These are phyloP conservation scores for Solanum pimpinellifolium DNA, from an alignment of 257 asterid genomes.

Conservation along the genomic window DNA sequence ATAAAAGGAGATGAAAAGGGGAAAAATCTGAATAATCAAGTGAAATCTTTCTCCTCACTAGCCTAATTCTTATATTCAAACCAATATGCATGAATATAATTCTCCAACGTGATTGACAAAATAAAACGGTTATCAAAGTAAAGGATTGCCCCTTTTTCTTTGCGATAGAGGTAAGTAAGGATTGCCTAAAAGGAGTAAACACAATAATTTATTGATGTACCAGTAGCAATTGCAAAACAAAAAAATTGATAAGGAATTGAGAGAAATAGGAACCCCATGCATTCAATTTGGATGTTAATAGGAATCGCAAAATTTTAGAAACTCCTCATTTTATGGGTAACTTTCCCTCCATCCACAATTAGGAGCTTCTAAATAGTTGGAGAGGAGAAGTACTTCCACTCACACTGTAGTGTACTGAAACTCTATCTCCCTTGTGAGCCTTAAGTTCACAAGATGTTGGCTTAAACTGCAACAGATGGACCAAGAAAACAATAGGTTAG, in stretches of 20 bases:
- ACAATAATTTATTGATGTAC: background rate
- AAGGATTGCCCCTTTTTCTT: background rate
- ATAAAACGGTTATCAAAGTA: background rate
- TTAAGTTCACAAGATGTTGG: constrained; percentile 67
- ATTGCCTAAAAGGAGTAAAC: background rate
- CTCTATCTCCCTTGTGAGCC: constrained; percentile 87
- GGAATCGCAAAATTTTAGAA: background rate
- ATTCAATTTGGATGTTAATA: too few relatives aligned
- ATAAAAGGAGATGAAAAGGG: background rate
- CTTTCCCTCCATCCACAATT: background rate
- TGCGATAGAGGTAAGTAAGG: background rate
- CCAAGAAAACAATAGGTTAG: constrained; percentile 2
- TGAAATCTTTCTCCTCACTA: background rate
- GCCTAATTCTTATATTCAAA: background rate
- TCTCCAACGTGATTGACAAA: background rate
- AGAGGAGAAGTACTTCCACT: constrained; percentile 8
- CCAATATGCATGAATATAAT: background rate
- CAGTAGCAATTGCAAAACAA: background rate
- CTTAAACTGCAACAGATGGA: constrained; percentile 53
- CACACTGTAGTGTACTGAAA: constrained; percentile 93
- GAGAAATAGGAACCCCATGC: too few relatives aligned
- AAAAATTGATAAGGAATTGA: too few relatives aligned
- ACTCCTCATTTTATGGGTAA: background rate
- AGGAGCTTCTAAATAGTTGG: background rate
- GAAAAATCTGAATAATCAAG: background rate